phyloP scores from a whole-genome alignment of 75 land plant species.

The Selaginella tamariscina region DNA sequence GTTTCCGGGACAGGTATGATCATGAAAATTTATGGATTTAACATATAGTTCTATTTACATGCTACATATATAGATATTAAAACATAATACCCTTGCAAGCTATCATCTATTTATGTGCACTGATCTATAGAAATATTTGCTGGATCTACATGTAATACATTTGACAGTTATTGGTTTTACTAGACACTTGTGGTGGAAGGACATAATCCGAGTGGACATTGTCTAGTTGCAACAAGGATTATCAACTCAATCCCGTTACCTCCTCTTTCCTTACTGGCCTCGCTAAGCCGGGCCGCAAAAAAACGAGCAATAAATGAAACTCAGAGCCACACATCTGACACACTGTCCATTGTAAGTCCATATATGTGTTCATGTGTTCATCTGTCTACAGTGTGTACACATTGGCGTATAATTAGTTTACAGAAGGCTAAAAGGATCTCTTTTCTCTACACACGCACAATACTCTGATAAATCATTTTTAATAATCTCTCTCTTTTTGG shows the following conservation, averaged over 20 bases:
- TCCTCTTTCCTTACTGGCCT: conserved; percentile 12
- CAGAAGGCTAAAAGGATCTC: conserved; percentile 15
- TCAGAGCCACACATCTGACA: not conserved
- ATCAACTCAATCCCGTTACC: conserved; percentile 36
- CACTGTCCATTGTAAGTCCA: conserved; percentile 11
- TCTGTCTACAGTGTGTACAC: not conserved
- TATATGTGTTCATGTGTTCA: not conserved
- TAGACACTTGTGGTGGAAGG: conserved; percentile 87
- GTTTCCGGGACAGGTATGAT: conserved; percentile 77
- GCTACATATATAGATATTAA: no score
- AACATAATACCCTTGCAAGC: no score
- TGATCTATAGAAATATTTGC: no score
- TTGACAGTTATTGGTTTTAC: no score
- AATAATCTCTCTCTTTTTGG: conserved; percentile 5
- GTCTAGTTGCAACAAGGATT: conserved; percentile 58
- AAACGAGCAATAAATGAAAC: conserved; percentile 33
- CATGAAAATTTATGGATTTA: not conserved
- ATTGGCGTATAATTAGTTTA: not conserved
- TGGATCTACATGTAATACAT: no score
- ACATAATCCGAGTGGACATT: conserved; percentile 89
- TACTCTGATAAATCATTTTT: conserved; percentile 21
- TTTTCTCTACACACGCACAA: not conserved
- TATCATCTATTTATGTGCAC: no score
- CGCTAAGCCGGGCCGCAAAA: conserved; percentile 42
- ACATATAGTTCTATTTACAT: no score